These are phyloP conservation scores for Epipyxis sp. DNA, from an alignment of 108 stramenopile species.

Conservation along the genomic window DNA sequence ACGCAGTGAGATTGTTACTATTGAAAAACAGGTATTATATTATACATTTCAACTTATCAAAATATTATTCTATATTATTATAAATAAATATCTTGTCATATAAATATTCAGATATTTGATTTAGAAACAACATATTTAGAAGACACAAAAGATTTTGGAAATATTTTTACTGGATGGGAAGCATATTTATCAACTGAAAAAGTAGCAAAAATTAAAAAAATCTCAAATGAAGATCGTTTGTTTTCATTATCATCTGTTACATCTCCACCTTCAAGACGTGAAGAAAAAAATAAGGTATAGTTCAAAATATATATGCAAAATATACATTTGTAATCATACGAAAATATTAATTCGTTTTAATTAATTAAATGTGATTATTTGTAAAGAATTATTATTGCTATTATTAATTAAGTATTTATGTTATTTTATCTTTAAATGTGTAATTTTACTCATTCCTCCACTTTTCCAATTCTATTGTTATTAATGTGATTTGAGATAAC, in stretches of 20 bases:
- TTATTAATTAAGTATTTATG: too few species aligned
- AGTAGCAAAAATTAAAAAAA: background rate
- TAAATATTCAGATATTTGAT: slow-evolving; percentile 17
- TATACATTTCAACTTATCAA: background rate
- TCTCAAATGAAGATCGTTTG: slow-evolving; percentile 21
- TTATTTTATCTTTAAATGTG: too few species aligned
- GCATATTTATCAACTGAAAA: background rate
- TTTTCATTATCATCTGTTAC: slow-evolving; percentile 28
- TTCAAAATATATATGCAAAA: too few species aligned
- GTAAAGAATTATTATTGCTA: too few species aligned
- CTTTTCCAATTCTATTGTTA: too few species aligned
- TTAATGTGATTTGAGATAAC: too few species aligned
- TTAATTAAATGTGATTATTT: too few species aligned
- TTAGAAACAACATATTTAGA: slow-evolving; percentile 27
- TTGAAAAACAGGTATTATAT: background rate
- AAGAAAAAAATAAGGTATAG: slow-evolving; percentile 29
- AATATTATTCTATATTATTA: background rate
- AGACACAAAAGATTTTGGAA: slow-evolving; percentile 23
- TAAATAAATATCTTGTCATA: background rate
- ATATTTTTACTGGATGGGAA: slow-evolving; percentile 29
- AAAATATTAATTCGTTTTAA: too few species aligned
- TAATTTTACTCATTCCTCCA: too few species aligned
- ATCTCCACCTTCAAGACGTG: slow-evolving; percentile 19
- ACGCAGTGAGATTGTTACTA: background rate
- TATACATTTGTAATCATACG: too few species aligned